Conservation (phyloP, 2,329 filamentous ascomycete species). For the Ploettnerulaceae sp. region DNA sequence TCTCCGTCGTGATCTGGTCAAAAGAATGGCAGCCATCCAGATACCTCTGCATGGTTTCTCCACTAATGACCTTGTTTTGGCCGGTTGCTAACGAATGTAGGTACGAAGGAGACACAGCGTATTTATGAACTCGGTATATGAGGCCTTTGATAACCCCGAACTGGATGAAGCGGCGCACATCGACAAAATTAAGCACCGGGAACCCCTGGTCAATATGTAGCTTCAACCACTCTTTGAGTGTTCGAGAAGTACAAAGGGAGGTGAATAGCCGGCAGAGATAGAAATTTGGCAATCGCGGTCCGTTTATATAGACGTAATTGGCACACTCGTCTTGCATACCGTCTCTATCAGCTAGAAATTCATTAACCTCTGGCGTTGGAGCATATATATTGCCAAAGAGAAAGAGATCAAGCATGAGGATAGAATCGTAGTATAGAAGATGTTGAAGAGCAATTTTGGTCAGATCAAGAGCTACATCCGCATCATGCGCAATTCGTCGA, state of each 20-base stretch:
- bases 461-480: constrained; percentile 81
- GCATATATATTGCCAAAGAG: constrained; percentile 92
- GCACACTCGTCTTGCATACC: constrained; percentile 82
- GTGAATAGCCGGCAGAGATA: constrained; percentile 80
- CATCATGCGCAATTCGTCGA: constrained; percentile 75
- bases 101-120: constrained; percentile 67
- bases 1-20: constrained; percentile 77
- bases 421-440: constrained; percentile 86
- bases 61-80: constrained; percentile 29
- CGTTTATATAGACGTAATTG: constrained; percentile 58
- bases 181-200: constrained; percentile 67
- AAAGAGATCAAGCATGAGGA: constrained; percentile 89
- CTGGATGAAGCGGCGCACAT: constrained; percentile 86
- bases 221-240: constrained; percentile 82
- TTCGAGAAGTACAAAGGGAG: constrained; percentile 74
- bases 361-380: constrained; percentile 68
- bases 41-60: constrained; percentile 55
- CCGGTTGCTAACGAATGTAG: constrained; percentile 39
- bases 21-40: constrained; percentile 72
- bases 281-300: constrained; percentile 46
- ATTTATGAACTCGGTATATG: constrained; percentile 88
- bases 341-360: constrained; percentile 70
- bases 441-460: constrained; percentile 84
- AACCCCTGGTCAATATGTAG: constrained; percentile 63
- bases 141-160: constrained; percentile 96